A percentile compares a stretch with the other conserved stretches of the same genome.
phyloP scores from a whole-genome alignment of 345 rosid genomes.

The Melaleuca alternifolia region DNA sequence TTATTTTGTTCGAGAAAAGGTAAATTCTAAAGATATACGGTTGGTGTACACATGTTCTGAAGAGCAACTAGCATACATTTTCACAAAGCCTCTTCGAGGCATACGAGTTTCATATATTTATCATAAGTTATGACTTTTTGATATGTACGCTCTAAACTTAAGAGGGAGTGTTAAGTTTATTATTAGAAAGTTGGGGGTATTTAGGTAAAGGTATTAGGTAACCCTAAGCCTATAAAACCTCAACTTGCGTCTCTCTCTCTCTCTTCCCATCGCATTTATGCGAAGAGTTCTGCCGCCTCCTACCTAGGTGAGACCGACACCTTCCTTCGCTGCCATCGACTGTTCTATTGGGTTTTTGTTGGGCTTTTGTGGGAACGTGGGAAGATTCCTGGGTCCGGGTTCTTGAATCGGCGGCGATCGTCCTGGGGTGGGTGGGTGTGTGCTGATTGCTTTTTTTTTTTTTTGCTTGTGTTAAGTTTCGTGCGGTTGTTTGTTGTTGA shows the following conservation, averaged over 20 bases:
- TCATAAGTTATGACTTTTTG: too few species aligned
- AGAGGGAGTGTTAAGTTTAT: too few species aligned
- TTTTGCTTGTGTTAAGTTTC: not conserved
- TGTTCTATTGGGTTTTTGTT: not conserved
- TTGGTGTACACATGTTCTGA: too few species aligned
- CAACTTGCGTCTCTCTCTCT: not conserved
- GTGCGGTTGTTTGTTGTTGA: slow-evolving; percentile 1
- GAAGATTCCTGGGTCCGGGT: not conserved
- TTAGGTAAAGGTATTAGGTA: too few species aligned
- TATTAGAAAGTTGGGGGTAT: too few species aligned
- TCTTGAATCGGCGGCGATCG: not conserved
- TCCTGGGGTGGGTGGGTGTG: not conserved
- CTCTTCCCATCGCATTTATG: not conserved
- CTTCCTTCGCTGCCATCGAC: not conserved
- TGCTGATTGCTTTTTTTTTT: not conserved
- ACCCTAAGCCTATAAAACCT: too few species aligned
- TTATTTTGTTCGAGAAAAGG: too few species aligned
- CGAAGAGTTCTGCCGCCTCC: not conserved
- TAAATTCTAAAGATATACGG: too few species aligned
- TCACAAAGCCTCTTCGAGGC: too few species aligned
- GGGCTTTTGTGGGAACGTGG: not conserved
- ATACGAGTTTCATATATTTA: too few species aligned
- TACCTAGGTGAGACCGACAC: not conserved
- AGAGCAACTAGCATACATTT: too few species aligned
- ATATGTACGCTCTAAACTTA: too few species aligned